These are phyloP conservation scores for Citeromyces hawaiiensis DNA, from an alignment of 1,139 yeast genomes.

Conservation along the genomic window DNA sequence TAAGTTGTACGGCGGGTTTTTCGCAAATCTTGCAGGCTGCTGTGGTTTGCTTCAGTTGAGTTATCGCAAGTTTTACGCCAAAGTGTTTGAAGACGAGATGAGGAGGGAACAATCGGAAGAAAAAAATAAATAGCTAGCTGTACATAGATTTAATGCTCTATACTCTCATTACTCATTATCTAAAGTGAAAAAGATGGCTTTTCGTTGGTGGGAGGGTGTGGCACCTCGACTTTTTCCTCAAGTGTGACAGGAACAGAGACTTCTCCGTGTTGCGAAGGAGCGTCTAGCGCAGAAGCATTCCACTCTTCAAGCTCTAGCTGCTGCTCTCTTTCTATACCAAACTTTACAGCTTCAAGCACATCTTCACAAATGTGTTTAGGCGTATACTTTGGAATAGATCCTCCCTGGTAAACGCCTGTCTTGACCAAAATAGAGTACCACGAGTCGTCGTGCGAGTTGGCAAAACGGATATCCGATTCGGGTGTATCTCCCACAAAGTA, in stretches of 20 bases:
- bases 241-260: constrained; percentile 8
- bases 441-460: constrained; percentile 71
- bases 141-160: not conserved
- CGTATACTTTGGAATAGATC: constrained; percentile 63
- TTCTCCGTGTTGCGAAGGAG: constrained; percentile 7
- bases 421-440: constrained; percentile 80
- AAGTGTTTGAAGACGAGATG: not conserved
- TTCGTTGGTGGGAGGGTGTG: not conserved
- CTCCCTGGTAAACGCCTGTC: constrained; percentile 78
- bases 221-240: constrained; percentile 4
- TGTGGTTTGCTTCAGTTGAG: not conserved
- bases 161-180: not conserved
- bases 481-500: constrained; percentile 92
- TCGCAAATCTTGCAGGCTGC: not conserved
- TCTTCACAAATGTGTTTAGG: constrained; percentile 64
- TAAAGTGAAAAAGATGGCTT: not conserved
- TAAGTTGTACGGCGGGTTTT: not conserved
- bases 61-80: not conserved
- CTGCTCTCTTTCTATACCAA: constrained; percentile 74
- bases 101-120: not conserved
- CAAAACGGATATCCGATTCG: constrained; percentile 78
- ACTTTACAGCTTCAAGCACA: constrained; percentile 71
- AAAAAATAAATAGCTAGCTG: not conserved
- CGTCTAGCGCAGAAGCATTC: constrained; percentile 24
- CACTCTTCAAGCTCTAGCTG: constrained; percentile 56